These are phyloP conservation scores for Solanum paucissectum DNA, from an alignment of 257 asterid genomes.

Conservation along the genomic window DNA sequence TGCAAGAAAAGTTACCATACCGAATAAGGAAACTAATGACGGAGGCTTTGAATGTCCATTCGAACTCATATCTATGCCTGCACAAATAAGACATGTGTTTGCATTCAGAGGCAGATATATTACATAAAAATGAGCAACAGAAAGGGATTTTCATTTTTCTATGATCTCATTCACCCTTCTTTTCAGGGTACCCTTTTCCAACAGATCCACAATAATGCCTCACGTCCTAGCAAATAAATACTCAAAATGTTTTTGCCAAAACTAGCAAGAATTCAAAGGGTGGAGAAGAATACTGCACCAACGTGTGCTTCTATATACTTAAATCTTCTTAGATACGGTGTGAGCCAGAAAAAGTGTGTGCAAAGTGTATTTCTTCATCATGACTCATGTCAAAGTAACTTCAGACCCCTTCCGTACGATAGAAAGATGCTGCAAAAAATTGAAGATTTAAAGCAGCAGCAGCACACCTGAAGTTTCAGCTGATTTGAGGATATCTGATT, in stretches of 20 bases:
- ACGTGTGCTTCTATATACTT: neutral
- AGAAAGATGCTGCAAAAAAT: neutral
- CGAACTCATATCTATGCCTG: constrained; percentile 53
- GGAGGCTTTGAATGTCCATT: constrained; percentile 59
- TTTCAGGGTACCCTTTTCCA: neutral
- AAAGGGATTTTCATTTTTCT: neutral
- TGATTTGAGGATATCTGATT: constrained; percentile 76
- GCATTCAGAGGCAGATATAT: neutral
- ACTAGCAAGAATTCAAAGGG: neutral
- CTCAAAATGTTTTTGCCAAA: neutral
- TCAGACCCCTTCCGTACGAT: neutral
- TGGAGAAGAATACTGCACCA: neutral
- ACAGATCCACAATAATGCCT: neutral
- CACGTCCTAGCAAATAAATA: neutral
- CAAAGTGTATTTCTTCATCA: neutral
- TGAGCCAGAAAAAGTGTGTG: neutral
- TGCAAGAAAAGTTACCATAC: constrained; percentile 23
- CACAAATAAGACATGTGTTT: neutral
- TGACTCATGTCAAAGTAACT: neutral
- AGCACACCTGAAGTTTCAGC: constrained; percentile 63
- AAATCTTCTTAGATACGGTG: neutral
- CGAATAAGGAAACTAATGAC: constrained; percentile 60
- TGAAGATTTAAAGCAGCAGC: neutral
- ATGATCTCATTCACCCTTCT: neutral
- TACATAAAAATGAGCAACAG: neutral